A percentile compares a stretch with the other conserved stretches of the same genome.
phyloP scores from a whole-genome alignment of 768 basidiomycete species.

The Ephemerocybe angulata region DNA sequence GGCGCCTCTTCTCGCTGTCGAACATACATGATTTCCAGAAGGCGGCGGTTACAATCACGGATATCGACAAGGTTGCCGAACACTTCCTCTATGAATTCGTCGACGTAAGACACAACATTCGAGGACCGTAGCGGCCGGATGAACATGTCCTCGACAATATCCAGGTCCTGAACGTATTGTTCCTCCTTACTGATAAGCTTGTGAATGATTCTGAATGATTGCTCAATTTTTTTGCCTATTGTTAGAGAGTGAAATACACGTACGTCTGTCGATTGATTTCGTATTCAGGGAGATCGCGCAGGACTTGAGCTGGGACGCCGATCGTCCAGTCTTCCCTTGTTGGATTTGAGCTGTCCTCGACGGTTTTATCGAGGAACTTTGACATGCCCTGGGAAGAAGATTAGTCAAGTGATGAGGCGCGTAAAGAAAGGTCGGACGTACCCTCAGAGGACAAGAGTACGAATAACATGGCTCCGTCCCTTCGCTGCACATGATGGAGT shows the following conservation, averaged over 20 bases:
- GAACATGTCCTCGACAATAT: slow-evolving; percentile 70
- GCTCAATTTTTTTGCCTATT: no score
- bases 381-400: no score
- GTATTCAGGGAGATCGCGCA: no score
- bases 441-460: no score
- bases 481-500: slow-evolving; percentile 79
- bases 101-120: slow-evolving; percentile 50
- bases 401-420: background rate
- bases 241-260: no score
- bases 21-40: slow-evolving; percentile 84
- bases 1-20: slow-evolving; percentile 83
- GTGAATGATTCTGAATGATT: slow-evolving; percentile 69
- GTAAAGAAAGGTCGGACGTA: slow-evolving; percentile 3
- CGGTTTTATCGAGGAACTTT: no score
- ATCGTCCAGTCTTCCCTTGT: no score
- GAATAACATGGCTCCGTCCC: no score
- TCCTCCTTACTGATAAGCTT: slow-evolving; percentile 87
- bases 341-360: no score
- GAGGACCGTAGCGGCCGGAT: slow-evolving; percentile 47
- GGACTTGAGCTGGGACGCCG: no score
- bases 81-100: slow-evolving; percentile 84
- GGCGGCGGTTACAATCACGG: slow-evolving; percentile 74
- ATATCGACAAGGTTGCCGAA: slow-evolving; percentile 88
- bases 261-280: no score
- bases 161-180: slow-evolving; percentile 85